Evolutionary conservation across 768 basidiomycete species (phyloP).

Genomic region (Tephrocybe sp.): DNA sequence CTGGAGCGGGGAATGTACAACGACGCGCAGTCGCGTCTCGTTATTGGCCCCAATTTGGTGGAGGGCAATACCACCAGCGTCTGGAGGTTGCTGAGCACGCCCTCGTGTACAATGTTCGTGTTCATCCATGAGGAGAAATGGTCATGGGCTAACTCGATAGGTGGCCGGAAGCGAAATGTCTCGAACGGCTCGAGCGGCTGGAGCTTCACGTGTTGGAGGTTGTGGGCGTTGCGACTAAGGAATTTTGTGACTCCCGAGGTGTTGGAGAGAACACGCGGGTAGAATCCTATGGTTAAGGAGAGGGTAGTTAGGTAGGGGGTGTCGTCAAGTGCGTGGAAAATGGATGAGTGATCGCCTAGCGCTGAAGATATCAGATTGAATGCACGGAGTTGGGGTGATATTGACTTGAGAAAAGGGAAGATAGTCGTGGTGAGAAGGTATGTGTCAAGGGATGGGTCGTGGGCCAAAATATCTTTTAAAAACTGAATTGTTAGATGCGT

Average conservation of each 20-base stretch:
- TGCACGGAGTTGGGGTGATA: slow-evolving; percentile 1
- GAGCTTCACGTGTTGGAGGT: slow-evolving; percentile 13
- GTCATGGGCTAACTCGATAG: slow-evolving; percentile 4
- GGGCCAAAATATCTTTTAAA: slow-evolving; percentile 6
- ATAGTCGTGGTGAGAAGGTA: no score
- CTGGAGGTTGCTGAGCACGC: slow-evolving; percentile 9
- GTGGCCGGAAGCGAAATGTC: slow-evolving; percentile 11
- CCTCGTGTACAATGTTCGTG: slow-evolving; percentile 1
- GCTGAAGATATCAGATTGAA: slow-evolving; percentile 13
- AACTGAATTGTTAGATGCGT: slow-evolving; percentile 10
- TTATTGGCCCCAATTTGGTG: slow-evolving; percentile 5
- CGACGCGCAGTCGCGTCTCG: slow-evolving; percentile 5
- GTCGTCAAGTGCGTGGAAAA: slow-evolving; percentile 11
- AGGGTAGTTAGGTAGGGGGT: slow-evolving; percentile 9
- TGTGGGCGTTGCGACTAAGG: slow-evolving; percentile 5
- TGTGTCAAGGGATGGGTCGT: slow-evolving; percentile 5
- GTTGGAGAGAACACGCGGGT: slow-evolving; percentile 11
- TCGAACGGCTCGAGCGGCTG: slow-evolving; percentile 15
- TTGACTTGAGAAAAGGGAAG: slow-evolving; percentile 1
- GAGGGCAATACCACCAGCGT: slow-evolving; percentile 13
- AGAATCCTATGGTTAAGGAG: slow-evolving; percentile 13
- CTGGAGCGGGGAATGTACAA: slow-evolving; percentile 10
- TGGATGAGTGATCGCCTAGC: slow-evolving; percentile 11
- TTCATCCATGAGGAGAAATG: slow-evolving; percentile 13
- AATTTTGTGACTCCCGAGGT: slow-evolving; percentile 10